These are phyloP conservation scores for Pleurotus sapidus DNA, from an alignment of 768 basidiomycete species.

Conservation along the genomic window DNA sequence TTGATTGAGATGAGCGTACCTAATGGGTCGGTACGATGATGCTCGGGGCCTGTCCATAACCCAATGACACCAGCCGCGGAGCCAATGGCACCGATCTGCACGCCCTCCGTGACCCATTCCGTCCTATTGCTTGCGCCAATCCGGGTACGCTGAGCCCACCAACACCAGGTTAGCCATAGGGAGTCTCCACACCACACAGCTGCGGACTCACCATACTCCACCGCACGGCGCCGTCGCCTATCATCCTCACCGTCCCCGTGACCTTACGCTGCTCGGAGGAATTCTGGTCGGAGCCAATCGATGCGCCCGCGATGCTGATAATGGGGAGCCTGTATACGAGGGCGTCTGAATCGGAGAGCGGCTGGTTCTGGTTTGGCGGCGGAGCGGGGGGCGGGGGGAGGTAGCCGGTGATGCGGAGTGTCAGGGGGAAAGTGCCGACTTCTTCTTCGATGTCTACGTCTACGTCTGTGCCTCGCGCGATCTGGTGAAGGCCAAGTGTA, in stretches of 20 bases:
- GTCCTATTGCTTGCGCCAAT: conserved; percentile 26
- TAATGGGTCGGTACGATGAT: conserved; percentile 24
- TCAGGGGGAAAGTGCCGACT: conserved; percentile 51
- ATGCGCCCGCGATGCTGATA: conserved; percentile 48
- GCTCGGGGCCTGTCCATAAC: conserved; percentile 49
- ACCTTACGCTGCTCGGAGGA: conserved; percentile 29
- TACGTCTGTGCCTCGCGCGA: not conserved
- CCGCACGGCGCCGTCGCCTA: conserved; percentile 45
- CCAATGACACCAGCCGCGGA: conserved; percentile 48
- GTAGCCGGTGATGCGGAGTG: conserved; percentile 38
- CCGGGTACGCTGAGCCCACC: conserved; percentile 24
- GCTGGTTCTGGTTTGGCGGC: not conserved
- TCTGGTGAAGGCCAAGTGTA: not conserved
- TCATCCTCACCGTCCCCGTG: conserved; percentile 44
- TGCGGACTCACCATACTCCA: conserved; percentile 46
- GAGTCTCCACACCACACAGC: not conserved
- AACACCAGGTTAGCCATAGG: not conserved
- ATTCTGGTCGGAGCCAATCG: conserved; percentile 33
- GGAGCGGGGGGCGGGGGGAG: conserved; percentile 20
- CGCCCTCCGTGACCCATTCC: conserved; percentile 54
- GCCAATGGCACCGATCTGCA: conserved; percentile 54
- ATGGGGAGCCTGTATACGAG: conserved; percentile 40
- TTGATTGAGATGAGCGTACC: not conserved
- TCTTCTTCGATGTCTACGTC: conserved; percentile 35
- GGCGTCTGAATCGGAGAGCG: conserved; percentile 19